Conservation (phyloP, 2,329 filamentous ascomycete genomes). For the Hypoxylon rubiginosum region DNA sequence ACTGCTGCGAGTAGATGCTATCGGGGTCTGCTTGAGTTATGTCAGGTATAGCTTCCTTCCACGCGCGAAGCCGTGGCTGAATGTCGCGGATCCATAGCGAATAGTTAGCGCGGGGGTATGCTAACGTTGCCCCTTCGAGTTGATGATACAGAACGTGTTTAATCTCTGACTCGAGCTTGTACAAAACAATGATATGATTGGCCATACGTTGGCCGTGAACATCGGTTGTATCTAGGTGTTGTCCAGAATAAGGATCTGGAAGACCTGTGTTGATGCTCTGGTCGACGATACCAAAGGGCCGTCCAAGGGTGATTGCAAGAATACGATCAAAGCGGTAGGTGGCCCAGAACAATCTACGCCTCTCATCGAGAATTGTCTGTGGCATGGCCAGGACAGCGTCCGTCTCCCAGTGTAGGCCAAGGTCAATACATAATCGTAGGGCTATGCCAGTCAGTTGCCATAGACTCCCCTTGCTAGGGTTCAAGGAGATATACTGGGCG, state of each 20-base stretch:
- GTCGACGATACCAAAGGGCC: constrained; percentile 50
- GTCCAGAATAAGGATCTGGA: constrained; percentile 43
- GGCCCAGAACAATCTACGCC: constrained; percentile 47
- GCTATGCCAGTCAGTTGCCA: constrained; percentile 54
- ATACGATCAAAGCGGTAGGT: constrained; percentile 49
- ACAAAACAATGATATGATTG: constrained; percentile 50
- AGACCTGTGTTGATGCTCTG: constrained; percentile 44
- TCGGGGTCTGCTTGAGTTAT: constrained; percentile 44
- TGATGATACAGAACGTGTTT: constrained; percentile 52
- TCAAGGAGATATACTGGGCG: constrained; percentile 51
- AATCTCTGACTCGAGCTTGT: constrained; percentile 53
- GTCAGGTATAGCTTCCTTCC: constrained; percentile 50
- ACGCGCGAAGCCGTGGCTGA: constrained; percentile 49
- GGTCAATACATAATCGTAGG: constrained; percentile 51
- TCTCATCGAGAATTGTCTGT: constrained; percentile 44
- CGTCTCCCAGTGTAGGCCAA: constrained; percentile 53
- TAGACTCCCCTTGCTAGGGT: constrained; percentile 51
- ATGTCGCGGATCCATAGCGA: constrained; percentile 50
- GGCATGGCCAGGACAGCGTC: constrained; percentile 41
- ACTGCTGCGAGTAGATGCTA: constrained; percentile 49
- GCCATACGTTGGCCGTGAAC: constrained; percentile 46
- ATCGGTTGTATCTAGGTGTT: constrained; percentile 22
- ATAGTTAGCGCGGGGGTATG: constrained; percentile 50
- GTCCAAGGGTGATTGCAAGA: constrained; percentile 48
- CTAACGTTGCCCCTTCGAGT: constrained; percentile 44